Percentiles rank a stretch among this genome's conserved stretches.
Conservation (phyloP, 306 rosid genomes). For the Chamaecrista fasciculata region DNA sequence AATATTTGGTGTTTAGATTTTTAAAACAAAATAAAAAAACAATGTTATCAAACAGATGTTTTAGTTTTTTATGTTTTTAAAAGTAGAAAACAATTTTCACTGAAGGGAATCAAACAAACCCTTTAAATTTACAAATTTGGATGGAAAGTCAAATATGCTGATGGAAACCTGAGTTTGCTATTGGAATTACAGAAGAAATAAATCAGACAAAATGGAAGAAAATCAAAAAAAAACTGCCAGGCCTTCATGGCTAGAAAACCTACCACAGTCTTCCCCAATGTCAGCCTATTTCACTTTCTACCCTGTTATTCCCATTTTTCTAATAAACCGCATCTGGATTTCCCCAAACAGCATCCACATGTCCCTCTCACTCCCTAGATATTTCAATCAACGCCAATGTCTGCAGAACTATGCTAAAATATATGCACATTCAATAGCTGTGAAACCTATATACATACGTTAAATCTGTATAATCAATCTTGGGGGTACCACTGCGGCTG, state of each 20-base stretch:
- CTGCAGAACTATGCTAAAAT: slow-evolving; percentile 6
- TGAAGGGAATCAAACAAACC: too few relatives aligned
- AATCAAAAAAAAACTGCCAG: neutral
- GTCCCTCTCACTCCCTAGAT: neutral
- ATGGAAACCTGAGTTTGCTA: neutral
- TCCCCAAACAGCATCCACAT: neutral
- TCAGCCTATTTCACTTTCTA: neutral
- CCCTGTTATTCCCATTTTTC: neutral
- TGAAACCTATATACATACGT: slow-evolving; percentile 53
- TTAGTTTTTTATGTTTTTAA: too few relatives aligned
- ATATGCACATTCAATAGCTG: slow-evolving; percentile 6
- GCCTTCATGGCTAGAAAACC: neutral
- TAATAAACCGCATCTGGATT: neutral
- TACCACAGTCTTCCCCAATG: neutral
- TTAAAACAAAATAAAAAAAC: too few relatives aligned
- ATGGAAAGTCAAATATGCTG: neutral
- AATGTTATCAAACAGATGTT: too few relatives aligned
- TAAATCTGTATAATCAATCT: slow-evolving; percentile 64
- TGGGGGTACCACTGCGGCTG: slow-evolving; percentile 36
- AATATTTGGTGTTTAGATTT: too few relatives aligned
- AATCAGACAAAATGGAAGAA: too few relatives aligned
- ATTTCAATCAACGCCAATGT: slow-evolving; percentile 5
- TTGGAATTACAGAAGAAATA: neutral
- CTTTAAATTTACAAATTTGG: neutral
- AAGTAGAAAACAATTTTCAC: too few relatives aligned